Evolutionary conservation across 441 rosid species (phyloP).

Genomic region (Pelargonium fulgidum): DNA sequence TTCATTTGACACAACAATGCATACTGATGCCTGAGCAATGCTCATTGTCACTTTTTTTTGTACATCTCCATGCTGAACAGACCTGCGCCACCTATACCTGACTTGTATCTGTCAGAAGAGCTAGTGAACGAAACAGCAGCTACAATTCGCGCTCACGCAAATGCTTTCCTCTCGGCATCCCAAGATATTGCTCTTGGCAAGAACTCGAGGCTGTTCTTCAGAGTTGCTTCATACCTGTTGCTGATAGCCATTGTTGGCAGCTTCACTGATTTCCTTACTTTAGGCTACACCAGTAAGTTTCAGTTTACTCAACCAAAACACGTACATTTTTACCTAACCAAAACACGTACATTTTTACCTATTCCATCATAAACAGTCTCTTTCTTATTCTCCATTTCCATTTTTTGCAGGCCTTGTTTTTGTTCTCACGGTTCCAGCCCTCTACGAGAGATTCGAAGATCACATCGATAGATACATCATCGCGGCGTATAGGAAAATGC

Average conservation of each 20-base stretch:
- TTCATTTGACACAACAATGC: background rate
- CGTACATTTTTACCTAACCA: background rate
- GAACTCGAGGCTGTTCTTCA: conserved; percentile 54
- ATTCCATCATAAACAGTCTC: too few species aligned
- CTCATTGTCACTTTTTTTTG: background rate
- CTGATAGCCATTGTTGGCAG: conserved; percentile 56
- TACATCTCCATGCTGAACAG: conserved; percentile 30
- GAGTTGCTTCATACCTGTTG: conserved; percentile 50
- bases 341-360: background rate
- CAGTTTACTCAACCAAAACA: background rate
- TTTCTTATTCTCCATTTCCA: background rate
- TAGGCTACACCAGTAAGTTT: conserved; percentile 63
- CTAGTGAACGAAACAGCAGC: conserved; percentile 42
- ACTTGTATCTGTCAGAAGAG: conserved; percentile 64
- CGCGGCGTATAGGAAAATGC: conserved; percentile 29
- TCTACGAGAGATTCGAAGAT: conserved; percentile 64
- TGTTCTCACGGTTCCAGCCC: conserved; percentile 58
- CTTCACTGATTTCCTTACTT: conserved; percentile 62
- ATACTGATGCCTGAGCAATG: too few species aligned
- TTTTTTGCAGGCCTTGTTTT: conserved; percentile 53
- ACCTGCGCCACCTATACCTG: conserved; percentile 79
- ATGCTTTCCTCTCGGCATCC: conserved; percentile 50
- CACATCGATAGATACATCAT: conserved; percentile 37
- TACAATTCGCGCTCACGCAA: conserved; percentile 38
- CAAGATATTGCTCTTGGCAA: conserved; percentile 70